Base-by-base conservation (phyloP, 2,329 filamentous ascomycete species). In the Escovopsis sp. region DNA sequence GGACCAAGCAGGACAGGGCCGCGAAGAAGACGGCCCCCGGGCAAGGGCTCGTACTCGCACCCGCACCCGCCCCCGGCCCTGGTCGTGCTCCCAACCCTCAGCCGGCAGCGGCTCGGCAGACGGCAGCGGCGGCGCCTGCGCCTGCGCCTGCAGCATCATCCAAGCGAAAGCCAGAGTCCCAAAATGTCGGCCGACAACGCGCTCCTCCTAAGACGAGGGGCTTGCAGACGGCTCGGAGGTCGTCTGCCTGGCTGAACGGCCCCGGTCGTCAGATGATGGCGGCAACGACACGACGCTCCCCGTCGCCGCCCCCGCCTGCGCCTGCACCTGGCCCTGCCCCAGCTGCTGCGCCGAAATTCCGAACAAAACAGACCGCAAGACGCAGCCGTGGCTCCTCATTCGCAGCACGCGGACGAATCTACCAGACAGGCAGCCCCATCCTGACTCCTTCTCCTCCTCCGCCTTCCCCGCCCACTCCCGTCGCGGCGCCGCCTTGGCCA, bases 1-100 rank as follows among this genome's bases (percentile, higher is more conserved):
- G 68, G 61, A 56, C 56, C 2, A 63, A 62, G 41, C 62, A 59
- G 17, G 62, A 70, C 23, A 54, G 61, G 13, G 68, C 67, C 42
- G 57, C 62, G 0, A 71, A 63, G 49, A 62, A 59, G 34, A 47
- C 45, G 8, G 4, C 33, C 29, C 8, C 11, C n/a, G n/a, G n/a
- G n/a, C n/a, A n/a, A n/a, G n/a, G n/a, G n/a, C n/a, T n/a, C n/a
- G n/a, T n/a, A n/a, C n/a, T n/a, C n/a, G n/a, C n/a, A n/a, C n/a
- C n/a, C n/a, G n/a, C n/a, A n/a, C n/a, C n/a, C n/a, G n/a, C n/a
- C n/a, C n/a, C n/a, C n/a, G n/a, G n/a, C n/a, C n/a, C n/a, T n/a
- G n/a, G n/a, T 18, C 8, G 16, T 15, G 25, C 36, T 4, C 28
- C 18, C 2, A 28, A 25, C 12, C 34, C 33, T 16, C 14, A 7